These are phyloP conservation scores for Scleroderma citrinum DNA, from an alignment of 768 basidiomycete genomes.

Conservation along the genomic window DNA sequence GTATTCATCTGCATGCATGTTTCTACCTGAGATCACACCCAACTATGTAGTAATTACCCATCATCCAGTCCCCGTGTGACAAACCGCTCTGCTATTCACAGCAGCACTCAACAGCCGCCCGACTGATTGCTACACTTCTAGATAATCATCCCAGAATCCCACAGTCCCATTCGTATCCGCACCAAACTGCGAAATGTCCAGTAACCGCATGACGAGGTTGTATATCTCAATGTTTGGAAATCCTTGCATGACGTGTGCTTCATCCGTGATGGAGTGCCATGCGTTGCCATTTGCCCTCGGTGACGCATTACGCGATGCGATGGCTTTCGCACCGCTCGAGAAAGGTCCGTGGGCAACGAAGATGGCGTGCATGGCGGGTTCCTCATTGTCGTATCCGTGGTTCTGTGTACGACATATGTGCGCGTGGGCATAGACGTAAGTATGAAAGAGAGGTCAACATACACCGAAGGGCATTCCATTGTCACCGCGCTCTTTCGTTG, in stretches of 20 bases:
- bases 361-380: constrained; percentile 76
- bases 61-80: no score
- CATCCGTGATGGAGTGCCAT: constrained; percentile 61
- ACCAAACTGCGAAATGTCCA: constrained; percentile 52
- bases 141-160: constrained; percentile 81
- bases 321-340: constrained; percentile 55
- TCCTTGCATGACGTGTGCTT: constrained; percentile 65
- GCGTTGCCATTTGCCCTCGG: not conserved
- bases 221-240: constrained; percentile 87
- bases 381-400: constrained; percentile 86
- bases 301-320: constrained; percentile 20
- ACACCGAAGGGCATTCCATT: constrained; percentile 71
- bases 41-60: no score
- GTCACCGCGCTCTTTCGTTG: constrained; percentile 55
- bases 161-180: constrained; percentile 70
- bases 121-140: constrained; percentile 22
- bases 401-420: constrained; percentile 55
- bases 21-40: no score
- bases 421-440: not conserved
- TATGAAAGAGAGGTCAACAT: constrained; percentile 24
- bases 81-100: no score
- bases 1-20: no score
- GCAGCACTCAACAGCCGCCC: not conserved
- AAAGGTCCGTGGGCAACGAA: constrained; percentile 94
- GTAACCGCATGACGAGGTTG: constrained; percentile 69